Evolutionary conservation across 2,329 filamentous ascomycete species (phyloP), one percentile per base, ranked within the genome.

Genomic region (Calonectria fujianensis): DNA sequence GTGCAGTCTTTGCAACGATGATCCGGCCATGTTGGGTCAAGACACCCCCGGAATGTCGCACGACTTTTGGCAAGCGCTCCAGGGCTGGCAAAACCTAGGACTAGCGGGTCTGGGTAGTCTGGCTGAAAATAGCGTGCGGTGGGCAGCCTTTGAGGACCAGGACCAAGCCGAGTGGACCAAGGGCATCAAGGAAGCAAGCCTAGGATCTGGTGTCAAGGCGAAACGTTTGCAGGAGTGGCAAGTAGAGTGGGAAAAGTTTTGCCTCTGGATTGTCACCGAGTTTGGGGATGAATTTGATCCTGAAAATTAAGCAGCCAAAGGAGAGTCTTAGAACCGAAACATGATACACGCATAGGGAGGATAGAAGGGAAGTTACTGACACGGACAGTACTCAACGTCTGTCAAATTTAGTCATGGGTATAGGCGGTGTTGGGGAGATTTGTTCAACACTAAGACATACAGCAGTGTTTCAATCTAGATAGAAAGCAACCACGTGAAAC

Each of bases 41-140:
- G 94, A 94, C 72, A 91, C 90, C 9, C 94, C 93, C 32, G 95
- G 95, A 48, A 93, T 97, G 90, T 96, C 94, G 2, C 95, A 98
- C 84, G 96, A 98, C 85, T 98, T 98, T 85, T 98, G 95, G 95
- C 95, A 98, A 85, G 94, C 94, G 1, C 87, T 98, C 27, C 96
- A 98, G 85, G 96, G 95, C 0, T 97, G 96, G 91, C 94, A 98
- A 74, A 98, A 97, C 82, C 90, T 98, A 18, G 97, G 96, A 0
- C 89, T 98, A 3, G 95, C 95, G 14, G 96, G 96, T 0, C 86
- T 98, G 68, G 96, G 94, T 0, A 94, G 93, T 72, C 89, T 99
- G 79, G 96, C 96, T 0, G 96, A 98, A 88, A 98, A 98, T 82
- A 97, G 95, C 78, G 92, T 98, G 57, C 90, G 95, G 51, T 98